These are phyloP conservation scores for Pythium phragmiticola DNA, from an alignment of 352 stramenopile species.

Conservation along the genomic window DNA sequence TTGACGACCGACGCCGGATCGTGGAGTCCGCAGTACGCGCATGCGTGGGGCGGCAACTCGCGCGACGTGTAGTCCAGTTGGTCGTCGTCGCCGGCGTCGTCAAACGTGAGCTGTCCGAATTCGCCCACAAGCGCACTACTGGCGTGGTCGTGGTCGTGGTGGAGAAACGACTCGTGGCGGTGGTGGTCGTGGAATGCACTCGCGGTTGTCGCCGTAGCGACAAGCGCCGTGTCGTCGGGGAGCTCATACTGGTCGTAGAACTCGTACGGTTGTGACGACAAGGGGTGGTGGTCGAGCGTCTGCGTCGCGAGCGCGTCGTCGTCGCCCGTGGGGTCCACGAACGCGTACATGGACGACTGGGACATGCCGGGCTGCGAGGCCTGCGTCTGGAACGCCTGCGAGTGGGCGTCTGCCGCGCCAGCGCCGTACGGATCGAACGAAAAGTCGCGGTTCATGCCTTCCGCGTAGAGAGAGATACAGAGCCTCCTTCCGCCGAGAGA, in stretches of 20 bases:
- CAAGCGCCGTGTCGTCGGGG: not conserved
- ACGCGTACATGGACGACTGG: conserved; percentile 50
- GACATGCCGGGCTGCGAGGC: conserved; percentile 37
- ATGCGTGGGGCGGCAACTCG: conserved; percentile 90
- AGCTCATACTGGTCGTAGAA: conserved; percentile 70
- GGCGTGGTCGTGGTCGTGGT: conserved; percentile 27
- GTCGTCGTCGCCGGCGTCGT: conserved; percentile 72
- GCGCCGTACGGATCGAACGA: conserved; percentile 27
- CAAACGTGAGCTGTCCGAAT: conserved; percentile 67
- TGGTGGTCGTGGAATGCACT: conserved; percentile 19
- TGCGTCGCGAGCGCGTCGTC: conserved; percentile 33
- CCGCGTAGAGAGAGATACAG: not conserved
- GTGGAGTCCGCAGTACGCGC: conserved; percentile 97
- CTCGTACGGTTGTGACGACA: conserved; percentile 29
- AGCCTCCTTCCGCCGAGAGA: not conserved
- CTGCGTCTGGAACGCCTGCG: conserved; percentile 45
- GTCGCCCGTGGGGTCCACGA: conserved; percentile 58
- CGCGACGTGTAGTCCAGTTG: conserved; percentile 61
- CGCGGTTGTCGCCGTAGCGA: not conserved
- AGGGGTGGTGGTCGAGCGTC: conserved; percentile 20
- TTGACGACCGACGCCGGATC: conserved; percentile 96
- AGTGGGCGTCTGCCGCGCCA: conserved; percentile 8
- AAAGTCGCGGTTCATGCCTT: conserved; percentile 25
- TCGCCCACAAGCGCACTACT: conserved; percentile 36
- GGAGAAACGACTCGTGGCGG: conserved; percentile 37